Evolutionary conservation across 2,329 filamentous ascomycete genomes (phyloP).

Genomic region (Phialophora verrucosa): DNA sequence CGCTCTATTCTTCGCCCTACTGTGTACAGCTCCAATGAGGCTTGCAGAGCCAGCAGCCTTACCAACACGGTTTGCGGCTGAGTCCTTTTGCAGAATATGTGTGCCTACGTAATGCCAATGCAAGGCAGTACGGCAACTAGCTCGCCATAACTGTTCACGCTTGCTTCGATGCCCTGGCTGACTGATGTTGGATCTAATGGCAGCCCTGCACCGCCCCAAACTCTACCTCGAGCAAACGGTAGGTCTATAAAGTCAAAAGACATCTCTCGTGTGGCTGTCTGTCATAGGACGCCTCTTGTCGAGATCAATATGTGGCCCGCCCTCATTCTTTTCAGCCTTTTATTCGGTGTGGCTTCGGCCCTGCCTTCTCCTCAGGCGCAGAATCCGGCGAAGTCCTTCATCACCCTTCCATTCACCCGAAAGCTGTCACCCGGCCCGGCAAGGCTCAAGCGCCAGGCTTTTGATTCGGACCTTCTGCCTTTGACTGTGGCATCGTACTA

Average conservation of each 20-base stretch:
- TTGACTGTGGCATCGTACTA: conserved; percentile 53
- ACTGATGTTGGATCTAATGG: not conserved
- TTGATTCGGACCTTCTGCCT: not conserved
- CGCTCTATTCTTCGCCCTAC: not conserved
- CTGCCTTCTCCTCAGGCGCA: not conserved
- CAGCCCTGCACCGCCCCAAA: not conserved
- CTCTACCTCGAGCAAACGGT: not conserved
- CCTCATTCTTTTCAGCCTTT: not conserved
- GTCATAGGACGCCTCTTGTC: not conserved
- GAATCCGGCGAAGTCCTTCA: not conserved
- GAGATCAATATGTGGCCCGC: not conserved
- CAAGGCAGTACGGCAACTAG: not conserved
- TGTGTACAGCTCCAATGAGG: not conserved
- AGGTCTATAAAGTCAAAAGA: not conserved
- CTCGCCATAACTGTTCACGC: not conserved
- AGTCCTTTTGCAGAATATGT: not conserved
- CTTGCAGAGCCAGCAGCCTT: not conserved
- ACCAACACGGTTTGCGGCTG: conserved; percentile 5
- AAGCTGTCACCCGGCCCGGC: not conserved
- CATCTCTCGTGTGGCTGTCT: not conserved
- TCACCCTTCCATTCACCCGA: conserved; percentile 6
- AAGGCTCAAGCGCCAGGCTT: conserved; percentile 3
- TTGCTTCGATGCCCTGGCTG: not conserved
- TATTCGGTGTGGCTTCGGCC: conserved; percentile 2
- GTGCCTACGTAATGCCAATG: not conserved